Base-by-base conservation (phyloP, 192 early-diverging fungal genomes). In the Linnemannia elongata region DNA sequence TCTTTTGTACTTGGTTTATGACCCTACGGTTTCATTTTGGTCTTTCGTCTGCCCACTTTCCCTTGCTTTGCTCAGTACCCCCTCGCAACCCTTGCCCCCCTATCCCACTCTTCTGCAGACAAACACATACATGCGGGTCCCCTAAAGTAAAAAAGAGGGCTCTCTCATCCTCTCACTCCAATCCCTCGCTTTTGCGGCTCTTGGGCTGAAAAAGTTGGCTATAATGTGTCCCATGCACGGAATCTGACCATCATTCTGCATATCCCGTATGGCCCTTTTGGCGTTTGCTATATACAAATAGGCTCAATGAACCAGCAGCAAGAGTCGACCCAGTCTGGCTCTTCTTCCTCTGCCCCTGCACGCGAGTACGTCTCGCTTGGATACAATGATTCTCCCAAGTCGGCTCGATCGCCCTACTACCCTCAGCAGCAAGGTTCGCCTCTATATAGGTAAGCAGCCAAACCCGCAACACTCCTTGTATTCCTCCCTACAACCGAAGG, bases 361-460 rank as follows among this genome's bases (percentile, higher is more conserved):
- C 79, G 78, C 24, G 78, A 73, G 39, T 72, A 74, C 27, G 60
- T 49, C 39, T 38, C 75, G 18, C 72, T 71, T 69, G 75, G 49
- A 30, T 71, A 63, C 27, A 77, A 73, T 24, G 35, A 57, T n/a
- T 72, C 75, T 47, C 79, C 74, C 15, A 74, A 80, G 75, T 57
- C 68, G 39, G 74, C 76, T 39, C 78, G 83, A 68, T 74, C 83
- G 44, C 52, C 74, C 27, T 81, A 80, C 49, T 77, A 86, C 49
- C 74, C 71, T 5, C 55, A 77, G 42, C 74, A 44, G 72, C n/a
- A 42, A 33, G 35, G 74, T 20, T 74, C 79, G 9, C 72, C 74
- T 33, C 36, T 82, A 52, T 85, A 80, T 55, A 79, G 83, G 83
- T 85, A 80, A 75, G 81, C 68, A 47, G 15, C 35, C 30, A 55